A percentile compares a stretch with the other conserved stretches of the same genome.
Evolutionary conservation across 1,284 basidiomycete species (phyloP).

Genomic region (Neonothopanus nambi): DNA sequence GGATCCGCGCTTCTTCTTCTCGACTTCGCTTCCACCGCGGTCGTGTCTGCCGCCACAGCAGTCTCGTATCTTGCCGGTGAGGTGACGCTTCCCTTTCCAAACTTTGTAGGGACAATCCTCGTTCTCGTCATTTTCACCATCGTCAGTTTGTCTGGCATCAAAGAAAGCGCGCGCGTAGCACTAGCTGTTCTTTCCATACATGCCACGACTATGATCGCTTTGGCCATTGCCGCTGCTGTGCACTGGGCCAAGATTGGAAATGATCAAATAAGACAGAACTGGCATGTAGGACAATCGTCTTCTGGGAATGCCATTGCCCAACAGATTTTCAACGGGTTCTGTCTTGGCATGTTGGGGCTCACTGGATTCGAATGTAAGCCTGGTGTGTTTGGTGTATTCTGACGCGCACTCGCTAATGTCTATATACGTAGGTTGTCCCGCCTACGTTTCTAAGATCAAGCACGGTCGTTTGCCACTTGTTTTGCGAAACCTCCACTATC

Average conservation of each 20-base stretch:
- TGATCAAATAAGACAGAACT: conserved; percentile 52
- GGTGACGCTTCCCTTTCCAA: conserved; percentile 52
- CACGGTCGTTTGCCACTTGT: conserved; percentile 54
- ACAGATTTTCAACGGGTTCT: conserved; percentile 63
- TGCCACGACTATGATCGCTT: conserved; percentile 55
- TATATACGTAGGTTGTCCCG: conserved; percentile 51
- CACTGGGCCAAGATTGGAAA: conserved; percentile 55
- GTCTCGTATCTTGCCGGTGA: conserved; percentile 67
- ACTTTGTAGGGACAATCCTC: conserved; percentile 47
- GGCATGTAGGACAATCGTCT: conserved; percentile 40
- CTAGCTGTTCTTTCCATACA: conserved; percentile 58
- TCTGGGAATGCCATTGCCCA: conserved; percentile 34
- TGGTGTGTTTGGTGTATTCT: neutral
- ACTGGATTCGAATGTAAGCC: conserved; percentile 67
- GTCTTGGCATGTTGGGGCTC: conserved; percentile 66
- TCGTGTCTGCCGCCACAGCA: conserved; percentile 72
- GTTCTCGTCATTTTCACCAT: conserved; percentile 53
- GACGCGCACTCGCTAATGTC: conserved; percentile 7
- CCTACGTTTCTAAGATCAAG: conserved; percentile 62
- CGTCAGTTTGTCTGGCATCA: conserved; percentile 58
- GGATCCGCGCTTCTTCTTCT: conserved; percentile 63
- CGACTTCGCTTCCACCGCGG: conserved; percentile 64
- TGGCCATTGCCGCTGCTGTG: conserved; percentile 49
- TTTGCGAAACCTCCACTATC: conserved; percentile 63
- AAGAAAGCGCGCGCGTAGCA: conserved; percentile 61